phyloP scores from a whole-genome alignment of 345 rosid genomes.

The Microcos paniculata region DNA sequence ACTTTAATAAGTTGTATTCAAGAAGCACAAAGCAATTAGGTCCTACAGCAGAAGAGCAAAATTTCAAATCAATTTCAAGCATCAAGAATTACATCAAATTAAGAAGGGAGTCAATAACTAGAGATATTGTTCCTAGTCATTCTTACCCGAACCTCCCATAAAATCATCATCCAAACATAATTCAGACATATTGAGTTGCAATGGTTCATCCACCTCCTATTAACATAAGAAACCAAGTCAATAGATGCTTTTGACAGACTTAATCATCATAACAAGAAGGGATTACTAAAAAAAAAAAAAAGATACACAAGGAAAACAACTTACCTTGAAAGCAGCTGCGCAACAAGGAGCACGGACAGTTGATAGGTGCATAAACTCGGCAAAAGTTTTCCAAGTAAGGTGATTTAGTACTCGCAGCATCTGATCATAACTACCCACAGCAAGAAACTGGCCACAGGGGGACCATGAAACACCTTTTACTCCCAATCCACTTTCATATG shows the following conservation, averaged over 20 bases:
- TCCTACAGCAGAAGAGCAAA: neutral
- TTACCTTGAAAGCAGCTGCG: conserved; percentile 90
- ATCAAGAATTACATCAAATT: neutral
- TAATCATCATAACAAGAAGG: neutral
- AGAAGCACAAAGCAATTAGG: neutral
- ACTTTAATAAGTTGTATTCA: neutral
- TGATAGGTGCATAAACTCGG: conserved; percentile 90
- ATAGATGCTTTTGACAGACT: conserved; percentile 8
- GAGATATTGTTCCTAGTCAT: neutral
- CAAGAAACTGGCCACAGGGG: conserved; percentile 96
- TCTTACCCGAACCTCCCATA: conserved; percentile 67
- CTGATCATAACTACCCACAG: conserved; percentile 96
- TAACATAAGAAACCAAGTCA: conserved; percentile 16
- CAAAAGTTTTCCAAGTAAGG: conserved; percentile 94
- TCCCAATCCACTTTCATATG: conserved; percentile 96
- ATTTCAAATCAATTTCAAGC: conserved; percentile 1
- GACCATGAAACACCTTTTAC: conserved; percentile 94
- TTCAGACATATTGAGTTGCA: conserved; percentile 83
- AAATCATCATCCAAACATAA: conserved; percentile 67
- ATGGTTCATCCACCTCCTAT: conserved; percentile 91
- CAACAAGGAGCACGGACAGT: conserved; percentile 80
- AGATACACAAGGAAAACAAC: conserved; percentile 4
- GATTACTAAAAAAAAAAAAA: too few species aligned
- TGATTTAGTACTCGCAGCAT: conserved; percentile 85
- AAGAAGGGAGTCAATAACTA: neutral